phyloP scores from a whole-genome alignment of 1,284 basidiomycete genomes.

The Naganishia sp. region DNA sequence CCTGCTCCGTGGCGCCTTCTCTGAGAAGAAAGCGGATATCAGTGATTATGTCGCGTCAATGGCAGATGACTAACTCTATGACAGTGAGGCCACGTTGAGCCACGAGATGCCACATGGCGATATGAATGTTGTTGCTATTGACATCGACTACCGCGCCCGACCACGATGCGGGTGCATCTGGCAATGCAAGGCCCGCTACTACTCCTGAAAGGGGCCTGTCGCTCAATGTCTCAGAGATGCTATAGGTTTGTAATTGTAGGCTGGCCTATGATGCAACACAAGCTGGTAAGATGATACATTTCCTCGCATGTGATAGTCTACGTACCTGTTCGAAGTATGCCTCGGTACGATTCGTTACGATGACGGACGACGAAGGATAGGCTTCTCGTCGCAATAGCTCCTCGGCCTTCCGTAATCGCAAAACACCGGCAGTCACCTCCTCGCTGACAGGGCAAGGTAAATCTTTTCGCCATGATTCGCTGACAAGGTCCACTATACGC shows the following conservation, averaged over 20 bases:
- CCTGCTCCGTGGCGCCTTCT: constrained; percentile 27
- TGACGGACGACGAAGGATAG: neutral
- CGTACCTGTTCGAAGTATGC: constrained; percentile 25
- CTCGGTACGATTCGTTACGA: neutral
- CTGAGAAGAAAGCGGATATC: constrained; percentile 5
- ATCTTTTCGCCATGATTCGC: neutral
- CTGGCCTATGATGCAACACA: neutral
- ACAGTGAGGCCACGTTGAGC: constrained; percentile 37
- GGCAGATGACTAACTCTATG: constrained; percentile 35
- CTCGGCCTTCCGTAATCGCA: constrained; percentile 9
- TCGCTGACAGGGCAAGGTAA: neutral
- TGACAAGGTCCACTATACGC: constrained; percentile 4
- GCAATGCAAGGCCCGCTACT: neutral
- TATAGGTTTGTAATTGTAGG: constrained; percentile 8
- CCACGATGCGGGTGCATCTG: neutral
- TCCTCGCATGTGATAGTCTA: neutral
- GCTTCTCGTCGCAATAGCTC: constrained; percentile 17
- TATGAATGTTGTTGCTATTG: neutral
- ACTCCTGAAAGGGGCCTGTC: neutral
- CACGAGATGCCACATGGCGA: constrained; percentile 38
- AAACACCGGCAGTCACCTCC: neutral
- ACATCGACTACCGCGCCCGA: constrained; percentile 8
- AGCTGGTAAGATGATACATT: neutral
- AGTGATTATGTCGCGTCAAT: neutral
- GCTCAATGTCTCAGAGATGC: constrained; percentile 32